These are phyloP conservation scores for Begonia masoniana DNA, from an alignment of 306 rosid genomes.

Conservation along the genomic window DNA sequence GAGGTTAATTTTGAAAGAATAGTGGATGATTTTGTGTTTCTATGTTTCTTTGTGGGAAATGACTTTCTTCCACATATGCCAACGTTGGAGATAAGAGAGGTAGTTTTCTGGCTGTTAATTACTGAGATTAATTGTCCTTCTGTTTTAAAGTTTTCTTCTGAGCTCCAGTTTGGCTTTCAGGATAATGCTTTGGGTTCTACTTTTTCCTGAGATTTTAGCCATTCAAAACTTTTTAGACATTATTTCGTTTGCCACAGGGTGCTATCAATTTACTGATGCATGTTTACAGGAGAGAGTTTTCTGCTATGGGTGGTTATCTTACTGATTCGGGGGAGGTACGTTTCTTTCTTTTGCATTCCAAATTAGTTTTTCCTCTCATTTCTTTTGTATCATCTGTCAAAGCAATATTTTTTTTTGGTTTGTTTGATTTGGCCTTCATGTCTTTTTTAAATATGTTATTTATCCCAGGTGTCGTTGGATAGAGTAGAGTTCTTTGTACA, in stretches of 20 bases:
- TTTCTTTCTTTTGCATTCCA: constrained; percentile 10
- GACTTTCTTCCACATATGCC: constrained; percentile 87
- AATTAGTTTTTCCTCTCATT: neutral
- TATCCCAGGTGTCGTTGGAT: constrained; percentile 57
- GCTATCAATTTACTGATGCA: constrained; percentile 85
- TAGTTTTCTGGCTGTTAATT: constrained; percentile 1
- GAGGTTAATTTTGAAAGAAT: constrained; percentile 55
- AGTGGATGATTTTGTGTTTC: constrained; percentile 60
- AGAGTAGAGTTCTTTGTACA: constrained; percentile 86
- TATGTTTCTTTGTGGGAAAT: constrained; percentile 68
- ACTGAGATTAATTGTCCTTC: no score
- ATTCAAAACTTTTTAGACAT: no score
- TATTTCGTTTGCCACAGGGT: constrained; percentile 37
- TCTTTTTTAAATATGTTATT: neutral
- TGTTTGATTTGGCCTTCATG: neutral
- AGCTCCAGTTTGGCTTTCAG: no score
- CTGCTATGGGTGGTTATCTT: constrained; percentile 68
- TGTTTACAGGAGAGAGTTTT: constrained; percentile 87
- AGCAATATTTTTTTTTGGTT: neutral
- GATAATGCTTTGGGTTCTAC: no score
- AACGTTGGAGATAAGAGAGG: constrained; percentile 70
- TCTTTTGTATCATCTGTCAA: neutral
- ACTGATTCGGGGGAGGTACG: constrained; percentile 81
- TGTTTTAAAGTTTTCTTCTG: no score
- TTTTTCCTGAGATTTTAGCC: no score